Conservation (phyloP, 2,329 filamentous ascomycete genomes). For the Venturiaceae sp. region DNA sequence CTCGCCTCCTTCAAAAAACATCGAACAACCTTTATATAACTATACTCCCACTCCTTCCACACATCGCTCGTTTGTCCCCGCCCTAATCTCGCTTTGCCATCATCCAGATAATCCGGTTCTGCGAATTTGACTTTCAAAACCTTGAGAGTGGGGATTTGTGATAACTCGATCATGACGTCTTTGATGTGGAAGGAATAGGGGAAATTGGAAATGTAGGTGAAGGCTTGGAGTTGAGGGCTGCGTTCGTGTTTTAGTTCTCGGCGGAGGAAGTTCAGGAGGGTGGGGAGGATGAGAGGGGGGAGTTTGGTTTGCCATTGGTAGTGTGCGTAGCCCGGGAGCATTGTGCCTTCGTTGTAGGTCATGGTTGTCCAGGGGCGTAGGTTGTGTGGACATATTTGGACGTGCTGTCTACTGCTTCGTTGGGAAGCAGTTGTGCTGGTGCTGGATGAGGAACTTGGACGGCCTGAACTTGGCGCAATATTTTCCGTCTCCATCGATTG, state of each 20-base stretch:
- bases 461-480: not conserved
- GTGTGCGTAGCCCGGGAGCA: slow-evolving; percentile 57
- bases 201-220: slow-evolving; percentile 56
- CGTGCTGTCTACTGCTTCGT: not conserved
- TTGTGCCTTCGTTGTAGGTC: slow-evolving; percentile 66
- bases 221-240: slow-evolving; percentile 26
- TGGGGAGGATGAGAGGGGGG: slow-evolving; percentile 51
- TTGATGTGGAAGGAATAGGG: slow-evolving; percentile 53
- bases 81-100: slow-evolving; percentile 23
- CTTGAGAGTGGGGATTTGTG: slow-evolving; percentile 20
- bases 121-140: slow-evolving; percentile 30
- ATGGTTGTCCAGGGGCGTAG: slow-evolving; percentile 56
- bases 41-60: slow-evolving; percentile 20
- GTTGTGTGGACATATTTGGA: slow-evolving; percentile 28
- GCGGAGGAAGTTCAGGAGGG: slow-evolving; percentile 26
- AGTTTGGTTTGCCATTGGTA: slow-evolving; percentile 62
- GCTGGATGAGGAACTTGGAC: slow-evolving; percentile 7
- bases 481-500: not conserved
- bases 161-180: slow-evolving; percentile 16
- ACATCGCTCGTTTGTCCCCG: slow-evolving; percentile 32
- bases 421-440: not conserved
- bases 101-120: slow-evolving; percentile 25
- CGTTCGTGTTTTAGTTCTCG: slow-evolving; percentile 9
- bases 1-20: not conserved
- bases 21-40: not conserved